These are phyloP conservation scores for Pogostemon cablin DNA, from an alignment of 257 asterid genomes.

Conservation along the genomic window DNA sequence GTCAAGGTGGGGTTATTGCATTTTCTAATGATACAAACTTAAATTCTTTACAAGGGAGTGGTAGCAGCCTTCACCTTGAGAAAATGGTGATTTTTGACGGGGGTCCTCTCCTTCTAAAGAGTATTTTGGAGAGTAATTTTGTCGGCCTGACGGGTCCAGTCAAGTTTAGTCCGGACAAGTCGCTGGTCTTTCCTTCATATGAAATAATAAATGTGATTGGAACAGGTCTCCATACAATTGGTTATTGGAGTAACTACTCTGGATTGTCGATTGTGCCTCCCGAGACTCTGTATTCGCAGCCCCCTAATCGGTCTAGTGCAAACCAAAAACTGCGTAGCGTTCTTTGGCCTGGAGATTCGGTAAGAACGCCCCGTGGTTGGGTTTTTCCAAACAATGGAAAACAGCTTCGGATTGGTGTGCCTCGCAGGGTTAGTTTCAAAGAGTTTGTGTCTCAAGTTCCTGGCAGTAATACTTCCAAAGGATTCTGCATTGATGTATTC, in stretches of 20 bases:
- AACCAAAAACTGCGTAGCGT: conserved; percentile 57
- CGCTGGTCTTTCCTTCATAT: conserved; percentile 67
- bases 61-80: conserved; percentile 62
- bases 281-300: conserved; percentile 50
- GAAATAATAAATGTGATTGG: conserved; percentile 82
- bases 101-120: conserved; percentile 67
- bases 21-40: conserved; percentile 68
- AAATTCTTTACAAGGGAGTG: conserved; percentile 44
- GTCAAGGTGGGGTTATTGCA: conserved; percentile 71
- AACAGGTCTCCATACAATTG: conserved; percentile 72
- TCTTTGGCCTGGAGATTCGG: conserved; percentile 88
- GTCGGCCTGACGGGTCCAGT: conserved; percentile 75
- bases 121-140: conserved; percentile 58
- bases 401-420: conserved; percentile 79
- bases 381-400: conserved; percentile 88
- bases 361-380: conserved; percentile 90
- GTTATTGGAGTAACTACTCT: conserved; percentile 86
- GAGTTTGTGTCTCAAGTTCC: conserved; percentile 80
- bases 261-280: conserved; percentile 77
- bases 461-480: conserved; percentile 65
- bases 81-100: conserved; percentile 76
- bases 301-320: conserved; percentile 57
- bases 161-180: conserved; percentile 61
- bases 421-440: conserved; percentile 66
- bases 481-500: conserved; percentile 92